Conservation (phyloP, 495 filamentous ascomycete genomes). For the Penicillium manginii region DNA sequence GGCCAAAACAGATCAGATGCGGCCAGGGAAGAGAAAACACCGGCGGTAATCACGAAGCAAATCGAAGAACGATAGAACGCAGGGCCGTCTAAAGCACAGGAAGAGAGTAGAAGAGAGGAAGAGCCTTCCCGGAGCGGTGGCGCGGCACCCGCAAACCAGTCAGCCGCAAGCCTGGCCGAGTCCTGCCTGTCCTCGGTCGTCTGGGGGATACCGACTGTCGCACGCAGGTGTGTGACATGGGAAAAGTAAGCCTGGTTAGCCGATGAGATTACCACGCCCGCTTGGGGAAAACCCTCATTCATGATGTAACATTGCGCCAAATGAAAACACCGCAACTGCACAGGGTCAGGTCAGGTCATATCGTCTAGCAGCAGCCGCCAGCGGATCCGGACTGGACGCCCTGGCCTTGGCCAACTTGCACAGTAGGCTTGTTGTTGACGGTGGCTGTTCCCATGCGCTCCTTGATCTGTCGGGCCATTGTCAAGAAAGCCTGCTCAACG, state of each 20-base stretch:
- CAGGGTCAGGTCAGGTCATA: conserved; percentile 8
- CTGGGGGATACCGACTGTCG: conserved; percentile 21
- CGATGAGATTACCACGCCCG: conserved; percentile 25
- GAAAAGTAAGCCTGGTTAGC: conserved; percentile 16
- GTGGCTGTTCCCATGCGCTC: conserved; percentile 98
- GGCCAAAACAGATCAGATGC: conserved; percentile 33
- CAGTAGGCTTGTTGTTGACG: conserved; percentile 97
- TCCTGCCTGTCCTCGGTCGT: conserved; percentile 17
- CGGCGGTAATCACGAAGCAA: conserved; percentile 35
- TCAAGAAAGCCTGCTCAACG: conserved; percentile 99
- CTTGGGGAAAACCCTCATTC: conserved; percentile 27
- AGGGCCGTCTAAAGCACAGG: conserved; percentile 47
- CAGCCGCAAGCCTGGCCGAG: conserved; percentile 16
- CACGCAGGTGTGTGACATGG: conserved; percentile 15
- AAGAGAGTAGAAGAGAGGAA: conserved; percentile 29
- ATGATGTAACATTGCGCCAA: conserved; percentile 40
- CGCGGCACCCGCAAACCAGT: conserved; percentile 26
- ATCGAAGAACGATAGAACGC: conserved; percentile 33
- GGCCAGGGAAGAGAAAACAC: conserved; percentile 32
- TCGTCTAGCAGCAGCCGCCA: conserved; percentile 89
- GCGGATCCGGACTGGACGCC: conserved; percentile 90
- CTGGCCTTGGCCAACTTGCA: conserved; percentile 91
- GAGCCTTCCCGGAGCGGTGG: conserved; percentile 15
- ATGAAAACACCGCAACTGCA: conserved; percentile 34
- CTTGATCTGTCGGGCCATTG: conserved; percentile 99